These are phyloP conservation scores for Glebionis coronaria DNA, from an alignment of 129 eudicot species.

Conservation along the genomic window DNA sequence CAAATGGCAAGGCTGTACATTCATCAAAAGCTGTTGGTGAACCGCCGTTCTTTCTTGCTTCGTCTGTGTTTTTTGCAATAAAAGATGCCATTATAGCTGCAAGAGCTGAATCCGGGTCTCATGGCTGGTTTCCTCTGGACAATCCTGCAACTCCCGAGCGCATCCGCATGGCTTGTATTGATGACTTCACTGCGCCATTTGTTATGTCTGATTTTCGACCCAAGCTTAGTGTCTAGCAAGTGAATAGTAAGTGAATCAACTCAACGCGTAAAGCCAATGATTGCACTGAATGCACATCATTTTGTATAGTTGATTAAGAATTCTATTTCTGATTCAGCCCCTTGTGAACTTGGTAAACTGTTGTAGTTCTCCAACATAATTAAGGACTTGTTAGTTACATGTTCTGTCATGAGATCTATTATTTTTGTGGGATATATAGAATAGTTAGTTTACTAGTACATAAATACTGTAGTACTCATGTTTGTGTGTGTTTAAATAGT, in stretches of 20 bases:
- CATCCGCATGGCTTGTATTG: slow-evolving; percentile 87
- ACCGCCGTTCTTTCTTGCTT: slow-evolving; percentile 93
- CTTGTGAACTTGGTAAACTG: no score
- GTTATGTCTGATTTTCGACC: slow-evolving; percentile 58
- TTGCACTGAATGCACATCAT: no score
- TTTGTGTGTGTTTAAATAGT: no score
- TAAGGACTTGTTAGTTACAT: no score
- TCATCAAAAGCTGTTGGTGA: slow-evolving; percentile 98
- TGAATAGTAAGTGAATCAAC: not conserved
- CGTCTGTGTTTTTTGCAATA: slow-evolving; percentile 83
- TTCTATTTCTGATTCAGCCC: no score
- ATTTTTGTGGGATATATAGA: no score
- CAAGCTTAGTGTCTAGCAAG: slow-evolving; percentile 59
- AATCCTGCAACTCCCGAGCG: slow-evolving; percentile 97
- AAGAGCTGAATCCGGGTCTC: slow-evolving; percentile 60
- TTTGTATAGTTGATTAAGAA: no score
- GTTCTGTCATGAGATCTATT: no score
- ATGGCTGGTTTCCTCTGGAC: slow-evolving; percentile 86
- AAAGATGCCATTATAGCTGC: slow-evolving; percentile 84
- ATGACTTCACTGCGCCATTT: slow-evolving; percentile 61
- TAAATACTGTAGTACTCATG: no score
- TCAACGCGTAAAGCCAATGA: no score
- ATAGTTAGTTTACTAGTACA: no score
- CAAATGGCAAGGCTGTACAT: slow-evolving; percentile 83
- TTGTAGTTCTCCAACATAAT: no score